Evolutionary conservation across 1,139 yeast genomes (phyloP).

Genomic region (Magnusiomyces sp.): DNA sequence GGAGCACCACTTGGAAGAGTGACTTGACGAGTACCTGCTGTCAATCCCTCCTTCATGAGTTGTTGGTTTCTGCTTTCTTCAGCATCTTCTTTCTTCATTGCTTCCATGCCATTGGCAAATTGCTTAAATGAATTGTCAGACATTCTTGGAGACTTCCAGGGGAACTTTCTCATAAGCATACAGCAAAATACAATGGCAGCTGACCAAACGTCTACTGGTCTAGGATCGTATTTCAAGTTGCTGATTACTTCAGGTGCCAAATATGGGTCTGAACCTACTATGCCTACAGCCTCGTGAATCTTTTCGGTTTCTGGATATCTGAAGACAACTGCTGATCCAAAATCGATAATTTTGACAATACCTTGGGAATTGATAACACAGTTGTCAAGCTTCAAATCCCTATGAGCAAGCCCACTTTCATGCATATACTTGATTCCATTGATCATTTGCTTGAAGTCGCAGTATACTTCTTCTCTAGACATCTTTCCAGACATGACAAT

Average conservation of each 20-base stretch:
- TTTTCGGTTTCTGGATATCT: conserved; percentile 82
- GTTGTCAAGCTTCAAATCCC: conserved; percentile 88
- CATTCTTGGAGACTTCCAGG: conserved; percentile 93
- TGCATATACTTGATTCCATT: conserved; percentile 79
- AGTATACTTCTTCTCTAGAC: conserved; percentile 76
- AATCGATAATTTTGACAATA: conserved; percentile 82
- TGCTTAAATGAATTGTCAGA: conserved; percentile 73
- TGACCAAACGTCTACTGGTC: conserved; percentile 95
- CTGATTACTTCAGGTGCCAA: conserved; percentile 92
- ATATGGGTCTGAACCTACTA: conserved; percentile 92
- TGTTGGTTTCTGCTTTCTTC: not conserved
- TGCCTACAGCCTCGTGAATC: conserved; percentile 75
- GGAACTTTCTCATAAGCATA: conserved; percentile 88
- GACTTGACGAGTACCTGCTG: conserved; percentile 4
- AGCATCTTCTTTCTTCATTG: conserved; percentile 4
- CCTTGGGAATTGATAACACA: conserved; percentile 84
- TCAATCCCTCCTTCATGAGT: not conserved
- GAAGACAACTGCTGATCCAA: conserved; percentile 91
- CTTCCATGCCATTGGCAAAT: conserved; percentile 35
- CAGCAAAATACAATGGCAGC: conserved; percentile 88
- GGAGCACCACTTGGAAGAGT: conserved; percentile 11
- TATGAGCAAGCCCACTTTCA: conserved; percentile 80
- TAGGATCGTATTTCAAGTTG: conserved; percentile 72
- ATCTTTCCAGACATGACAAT: conserved; percentile 93
- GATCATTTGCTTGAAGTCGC: conserved; percentile 83